phyloP scores from a whole-genome alignment of 805 yeast species.

The Kuraishia hungarica region DNA sequence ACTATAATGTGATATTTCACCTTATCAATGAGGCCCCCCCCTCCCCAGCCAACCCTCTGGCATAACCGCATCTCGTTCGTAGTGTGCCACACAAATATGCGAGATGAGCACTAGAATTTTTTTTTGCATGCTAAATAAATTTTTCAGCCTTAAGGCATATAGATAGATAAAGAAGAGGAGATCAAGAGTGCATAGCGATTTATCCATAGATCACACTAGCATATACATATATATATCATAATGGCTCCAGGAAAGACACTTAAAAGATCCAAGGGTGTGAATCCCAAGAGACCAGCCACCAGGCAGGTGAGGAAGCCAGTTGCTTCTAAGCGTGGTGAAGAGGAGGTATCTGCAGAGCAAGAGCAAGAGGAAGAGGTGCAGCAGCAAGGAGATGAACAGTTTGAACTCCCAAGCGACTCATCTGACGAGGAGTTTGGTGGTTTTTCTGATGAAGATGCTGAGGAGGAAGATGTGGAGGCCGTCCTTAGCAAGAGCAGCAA shows the following conservation, averaged over 20 bases:
- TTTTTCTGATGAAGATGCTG: slow-evolving; percentile 1
- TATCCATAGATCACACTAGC: neutral
- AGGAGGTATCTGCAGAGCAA: slow-evolving; percentile 1
- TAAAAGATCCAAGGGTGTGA: neutral
- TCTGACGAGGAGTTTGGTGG: slow-evolving; percentile 7
- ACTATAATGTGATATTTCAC: neutral
- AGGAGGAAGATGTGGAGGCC: slow-evolving; percentile 1
- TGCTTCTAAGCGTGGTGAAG: neutral
- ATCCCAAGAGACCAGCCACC: neutral
- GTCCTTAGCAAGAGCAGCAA: neutral
- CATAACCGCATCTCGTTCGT: neutral
- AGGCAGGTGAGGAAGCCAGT: neutral
- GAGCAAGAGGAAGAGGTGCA: slow-evolving; percentile 5
- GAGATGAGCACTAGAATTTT: neutral
- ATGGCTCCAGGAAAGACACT: neutral
- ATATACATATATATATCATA: neutral
- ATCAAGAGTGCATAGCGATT: neutral
- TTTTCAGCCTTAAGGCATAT: neutral
- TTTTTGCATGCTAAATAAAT: neutral
- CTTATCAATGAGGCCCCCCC: too few species aligned
- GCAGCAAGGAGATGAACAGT: slow-evolving; percentile 4
- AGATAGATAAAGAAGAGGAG: neutral
- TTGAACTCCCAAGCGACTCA: slow-evolving; percentile 3
- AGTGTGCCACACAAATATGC: neutral
- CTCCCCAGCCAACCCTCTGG: too few species aligned